Base-by-base conservation (phyloP, 2,329 filamentous ascomycete species). In the Pseudocercospora pini-densiflorae region DNA sequence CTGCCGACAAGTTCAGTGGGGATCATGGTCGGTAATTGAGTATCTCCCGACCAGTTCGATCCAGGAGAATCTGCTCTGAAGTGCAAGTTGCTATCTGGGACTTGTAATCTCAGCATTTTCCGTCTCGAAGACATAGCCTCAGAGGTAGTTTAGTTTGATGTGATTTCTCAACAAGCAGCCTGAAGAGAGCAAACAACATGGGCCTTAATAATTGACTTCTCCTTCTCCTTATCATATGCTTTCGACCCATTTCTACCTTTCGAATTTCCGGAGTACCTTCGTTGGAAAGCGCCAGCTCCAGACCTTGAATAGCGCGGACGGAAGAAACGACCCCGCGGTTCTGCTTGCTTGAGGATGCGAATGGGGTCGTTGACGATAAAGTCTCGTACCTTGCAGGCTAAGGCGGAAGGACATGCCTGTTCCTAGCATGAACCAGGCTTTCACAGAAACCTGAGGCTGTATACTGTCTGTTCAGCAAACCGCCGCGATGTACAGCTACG, bases 1-100 rank as follows among this genome's bases (percentile, higher is more conserved):
- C 47, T 55, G 27, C 60, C 60, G 40, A 62, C 33, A 27, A 55
- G n/a, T 55, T 62, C 60, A 6, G 60, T 62, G 14, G 60, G 60
- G 29, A 62, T 57, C 33, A 43, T 55, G 27, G 27, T 55, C 10
- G 51, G 51, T 3, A 55, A 31, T 55, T 55, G 51, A n/a, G 51
- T 55, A 29, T 55, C 51, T 16, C 51, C 51, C 21, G 51, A 55
- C 51, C 51, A 55, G 24, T 55, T 55, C 23, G 51, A 55, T 10
- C 12, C 51, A 27, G 51, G 51, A 31, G 51, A 55, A 31, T 55
- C 51, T 29, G 51, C 23, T 27, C 27, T 14, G 51, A 55, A 55
- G 51, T 55, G 51, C 51, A 55, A 31, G 51, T 55, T 55, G 51
- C 51, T 55, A 55, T 55, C 51, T 55, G 51, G 51, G 27, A 55